Conservation (phyloP, 352 stramenopile genomes). For the Globisporangium okanoganense region DNA sequence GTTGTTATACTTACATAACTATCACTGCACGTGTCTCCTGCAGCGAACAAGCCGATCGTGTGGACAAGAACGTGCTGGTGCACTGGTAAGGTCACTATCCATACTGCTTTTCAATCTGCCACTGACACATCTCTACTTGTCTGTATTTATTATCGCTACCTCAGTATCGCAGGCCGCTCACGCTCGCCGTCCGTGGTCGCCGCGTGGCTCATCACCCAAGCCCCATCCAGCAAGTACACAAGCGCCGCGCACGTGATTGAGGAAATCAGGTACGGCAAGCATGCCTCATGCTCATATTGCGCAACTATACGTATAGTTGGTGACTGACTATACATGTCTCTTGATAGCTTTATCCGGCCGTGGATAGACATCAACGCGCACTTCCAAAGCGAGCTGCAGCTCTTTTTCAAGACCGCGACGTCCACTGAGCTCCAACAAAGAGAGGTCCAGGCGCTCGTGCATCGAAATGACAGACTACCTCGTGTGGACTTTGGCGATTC, state of each 20-base stretch:
- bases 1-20: background rate
- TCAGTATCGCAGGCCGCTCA: constrained; percentile 62
- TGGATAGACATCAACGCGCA: constrained; percentile 69
- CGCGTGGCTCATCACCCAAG: constrained; percentile 44
- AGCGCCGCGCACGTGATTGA: constrained; percentile 34
- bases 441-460: background rate
- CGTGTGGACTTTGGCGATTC: constrained; percentile 49
- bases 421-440: background rate
- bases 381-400: constrained; percentile 44
- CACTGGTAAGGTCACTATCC: constrained; percentile 47
- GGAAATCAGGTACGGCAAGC: constrained; percentile 34
- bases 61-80: constrained; percentile 55
- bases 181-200: constrained; percentile 50
- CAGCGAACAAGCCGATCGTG: constrained; percentile 28
- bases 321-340: background rate
- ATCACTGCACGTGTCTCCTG: background rate
- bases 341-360: constrained; percentile 41
- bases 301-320: too few species aligned
- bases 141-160: background rate
- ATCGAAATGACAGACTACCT: constrained; percentile 18
- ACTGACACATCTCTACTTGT: too few species aligned
- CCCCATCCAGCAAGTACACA: constrained; percentile 11
- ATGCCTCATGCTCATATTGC: too few species aligned
- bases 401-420: background rate
- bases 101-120: background rate